Percentiles rank a stretch among this genome's conserved stretches.
Evolutionary conservation across 768 basidiomycete species (phyloP).

Genomic region (Boletus eberwhitei): DNA sequence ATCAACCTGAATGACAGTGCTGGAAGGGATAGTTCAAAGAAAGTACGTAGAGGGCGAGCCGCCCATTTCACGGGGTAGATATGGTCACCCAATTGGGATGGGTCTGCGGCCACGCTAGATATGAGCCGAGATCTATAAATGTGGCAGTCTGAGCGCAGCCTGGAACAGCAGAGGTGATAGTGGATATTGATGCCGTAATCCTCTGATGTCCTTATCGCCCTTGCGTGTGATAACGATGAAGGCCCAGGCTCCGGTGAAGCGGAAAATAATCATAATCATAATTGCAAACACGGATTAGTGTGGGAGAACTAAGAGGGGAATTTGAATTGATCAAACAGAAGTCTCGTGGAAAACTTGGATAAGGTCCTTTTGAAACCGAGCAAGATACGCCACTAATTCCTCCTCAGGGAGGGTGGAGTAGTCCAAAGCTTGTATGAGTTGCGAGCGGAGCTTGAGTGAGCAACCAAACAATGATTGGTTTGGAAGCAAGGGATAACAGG

Average conservation of each 20-base stretch:
- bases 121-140: neutral
- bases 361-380: conserved; percentile 67
- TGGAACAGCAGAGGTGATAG: neutral
- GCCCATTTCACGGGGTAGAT: conserved; percentile 15
- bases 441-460: conserved; percentile 58
- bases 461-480: neutral
- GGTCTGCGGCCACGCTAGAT: neutral
- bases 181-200: conserved; percentile 11
- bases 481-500: neutral
- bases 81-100: conserved; percentile 16
- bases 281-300: conserved; percentile 3
- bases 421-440: conserved; percentile 69
- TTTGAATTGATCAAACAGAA: conserved; percentile 8
- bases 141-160: neutral
- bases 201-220: neutral
- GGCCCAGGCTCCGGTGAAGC: neutral
- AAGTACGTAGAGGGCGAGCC: neutral
- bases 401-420: conserved; percentile 71
- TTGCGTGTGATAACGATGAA: conserved; percentile 15
- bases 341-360: conserved; percentile 43
- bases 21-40: neutral
- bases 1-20: neutral
- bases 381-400: conserved; percentile 64
- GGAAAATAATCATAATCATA: neutral
- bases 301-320: neutral